Evolutionary conservation across 176 grass and related monocot species (phyloP), one percentile per base, ranked within the genome.

Genomic region (Carex littledalei): DNA sequence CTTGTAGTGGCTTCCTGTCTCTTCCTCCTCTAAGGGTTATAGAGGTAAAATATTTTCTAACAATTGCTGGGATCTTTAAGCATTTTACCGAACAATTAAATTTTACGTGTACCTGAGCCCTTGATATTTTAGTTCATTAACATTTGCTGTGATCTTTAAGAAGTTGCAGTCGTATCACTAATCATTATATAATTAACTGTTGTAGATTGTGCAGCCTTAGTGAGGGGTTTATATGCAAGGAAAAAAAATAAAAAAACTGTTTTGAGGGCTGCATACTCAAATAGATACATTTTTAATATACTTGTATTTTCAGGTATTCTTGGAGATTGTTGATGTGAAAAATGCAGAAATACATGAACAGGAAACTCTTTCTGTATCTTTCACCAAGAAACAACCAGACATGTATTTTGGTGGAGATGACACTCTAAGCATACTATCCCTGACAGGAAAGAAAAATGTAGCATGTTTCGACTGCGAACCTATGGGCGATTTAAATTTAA

Each of bases 271-370:
- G 18, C 6, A 61, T 61, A 20, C 1, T 1, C 21, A 22, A 63
- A 63, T 24, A 63, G 21, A 63, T 63, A 63, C 61, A 24, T 24
- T 26, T 63, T 63, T 63, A 63, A 63, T 63, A 24, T 63, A 63
- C 61, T 63, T 21, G 21, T 58, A 16, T 86, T 67, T 87, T 22
- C 86, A 97, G 95, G 86, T 97, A 60, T 91, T 89, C 87, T 90
- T 97, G 63, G 87, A 97, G 88, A 90, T 93, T 89, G 89, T 97
- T 66, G 95, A 86, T 22, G 86, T 94, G 41, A 93, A 91, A 86
- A 87, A 94, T 88, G 80, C 92, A 79, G 39, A 85, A 80, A 78
- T 81, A 34, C 21, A 86, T 89, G 79, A 43, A 89, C 77, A 85
- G 32, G 89, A 88, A 77, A 91, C 56, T 63, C 85, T 93, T 26